Percentiles rank a stretch among this genome's conserved stretches.
Evolutionary conservation across 2,329 filamentous ascomycete species (phyloP).

Genomic region (Neospermospora avenae): DNA sequence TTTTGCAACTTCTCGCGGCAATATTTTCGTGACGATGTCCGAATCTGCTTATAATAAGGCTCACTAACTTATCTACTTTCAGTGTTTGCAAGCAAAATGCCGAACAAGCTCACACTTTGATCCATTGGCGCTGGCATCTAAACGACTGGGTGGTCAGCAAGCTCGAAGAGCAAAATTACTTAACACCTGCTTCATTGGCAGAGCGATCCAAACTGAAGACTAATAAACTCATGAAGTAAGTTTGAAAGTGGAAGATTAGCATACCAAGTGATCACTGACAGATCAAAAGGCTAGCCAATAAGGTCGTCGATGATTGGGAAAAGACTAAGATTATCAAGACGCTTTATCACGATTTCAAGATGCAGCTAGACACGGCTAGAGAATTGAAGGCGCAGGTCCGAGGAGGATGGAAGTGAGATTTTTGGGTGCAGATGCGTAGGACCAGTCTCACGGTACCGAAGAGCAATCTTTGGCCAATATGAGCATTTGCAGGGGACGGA

Average conservation of each 20-base stretch:
- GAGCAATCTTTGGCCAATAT: background rate
- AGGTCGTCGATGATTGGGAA: conserved; percentile 64
- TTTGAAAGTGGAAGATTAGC: background rate
- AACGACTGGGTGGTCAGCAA: conserved; percentile 66
- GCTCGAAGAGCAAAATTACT: conserved; percentile 55
- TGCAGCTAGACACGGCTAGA: conserved; percentile 49
- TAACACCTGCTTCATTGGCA: conserved; percentile 54
- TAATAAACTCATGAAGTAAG: conserved; percentile 53
- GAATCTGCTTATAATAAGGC: background rate
- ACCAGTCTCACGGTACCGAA: background rate
- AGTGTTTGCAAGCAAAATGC: conserved; percentile 60
- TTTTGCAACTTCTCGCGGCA: background rate
- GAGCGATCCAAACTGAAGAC: conserved; percentile 59
- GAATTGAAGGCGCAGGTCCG: conserved; percentile 11
- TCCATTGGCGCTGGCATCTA: conserved; percentile 75
- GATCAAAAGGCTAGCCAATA: conserved; percentile 45
- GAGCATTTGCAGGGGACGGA: background rate
- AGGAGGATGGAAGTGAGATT: conserved; percentile 14
- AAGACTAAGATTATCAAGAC: conserved; percentile 53
- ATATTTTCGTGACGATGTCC: too few relatives aligned
- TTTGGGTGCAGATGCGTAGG: background rate
- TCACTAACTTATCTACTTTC: conserved; percentile 17
- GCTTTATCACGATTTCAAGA: conserved; percentile 66
- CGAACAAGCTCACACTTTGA: conserved; percentile 65
- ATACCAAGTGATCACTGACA: background rate